Evolutionary conservation across 2,329 filamentous ascomycete genomes (phyloP).

Genomic region (Sporothrix dimorphospora): DNA sequence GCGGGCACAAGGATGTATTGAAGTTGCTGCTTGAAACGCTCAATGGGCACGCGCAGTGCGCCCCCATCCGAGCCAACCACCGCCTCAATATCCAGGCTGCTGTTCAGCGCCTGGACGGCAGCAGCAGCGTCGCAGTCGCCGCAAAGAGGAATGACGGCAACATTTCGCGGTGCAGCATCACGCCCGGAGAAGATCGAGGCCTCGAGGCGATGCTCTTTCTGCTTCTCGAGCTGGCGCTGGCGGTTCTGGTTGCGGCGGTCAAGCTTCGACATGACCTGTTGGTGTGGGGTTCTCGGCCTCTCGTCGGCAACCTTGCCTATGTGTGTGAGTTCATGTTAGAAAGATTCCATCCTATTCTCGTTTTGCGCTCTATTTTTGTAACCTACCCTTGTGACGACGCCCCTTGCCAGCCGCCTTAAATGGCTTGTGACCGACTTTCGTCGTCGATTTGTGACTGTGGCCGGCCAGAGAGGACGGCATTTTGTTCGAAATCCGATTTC

Average conservation of each 20-base stretch:
- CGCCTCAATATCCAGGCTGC: constrained; percentile 75
- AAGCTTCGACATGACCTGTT: constrained; percentile 97
- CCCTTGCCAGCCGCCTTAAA: constrained; percentile 93
- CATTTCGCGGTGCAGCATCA: constrained; percentile 83
- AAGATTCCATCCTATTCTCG: neutral
- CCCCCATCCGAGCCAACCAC: constrained; percentile 47
- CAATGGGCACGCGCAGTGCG: constrained; percentile 67
- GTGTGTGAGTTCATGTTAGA: neutral
- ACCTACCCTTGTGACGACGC: constrained; percentile 42
- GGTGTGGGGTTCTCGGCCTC: constrained; percentile 84
- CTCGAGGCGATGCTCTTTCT: constrained; percentile 78
- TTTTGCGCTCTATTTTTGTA: neutral
- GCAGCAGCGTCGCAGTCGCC: constrained; percentile 67
- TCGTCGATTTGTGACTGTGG: constrained; percentile 91
- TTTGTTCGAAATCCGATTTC: neutral
- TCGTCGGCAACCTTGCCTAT: constrained; percentile 79
- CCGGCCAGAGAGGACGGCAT: constrained; percentile 49
- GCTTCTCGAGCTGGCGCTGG: constrained; percentile 82
- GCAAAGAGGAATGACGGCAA: constrained; percentile 85
- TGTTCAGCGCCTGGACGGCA: constrained; percentile 72
- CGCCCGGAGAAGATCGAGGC: constrained; percentile 81
- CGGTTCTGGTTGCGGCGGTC: constrained; percentile 93
- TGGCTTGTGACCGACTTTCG: constrained; percentile 82
- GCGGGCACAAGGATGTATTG: constrained; percentile 72
- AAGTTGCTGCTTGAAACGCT: constrained; percentile 92